phyloP scores from a whole-genome alignment of 139 green algal species.

The Choricystis sp. region DNA sequence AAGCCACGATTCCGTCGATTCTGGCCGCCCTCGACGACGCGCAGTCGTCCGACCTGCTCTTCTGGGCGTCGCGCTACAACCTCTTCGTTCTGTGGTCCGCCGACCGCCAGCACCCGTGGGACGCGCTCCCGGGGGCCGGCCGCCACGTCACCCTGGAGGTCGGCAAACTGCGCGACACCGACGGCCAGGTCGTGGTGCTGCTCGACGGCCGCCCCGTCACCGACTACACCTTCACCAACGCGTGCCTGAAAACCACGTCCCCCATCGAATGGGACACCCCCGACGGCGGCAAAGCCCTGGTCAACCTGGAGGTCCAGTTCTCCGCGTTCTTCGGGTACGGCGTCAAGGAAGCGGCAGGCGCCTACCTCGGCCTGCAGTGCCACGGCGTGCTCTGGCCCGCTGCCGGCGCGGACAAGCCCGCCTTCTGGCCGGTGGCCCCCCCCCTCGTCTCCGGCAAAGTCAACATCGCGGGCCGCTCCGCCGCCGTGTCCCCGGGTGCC shows the following conservation, averaged over 20 bases:
- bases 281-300: neutral
- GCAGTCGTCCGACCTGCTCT: constrained; percentile 1
- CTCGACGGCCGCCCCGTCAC: constrained; percentile 5
- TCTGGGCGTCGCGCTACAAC: constrained; percentile 6
- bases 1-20: neutral
- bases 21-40: constrained; percentile 2
- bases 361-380: constrained; percentile 6
- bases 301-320: constrained; percentile 3
- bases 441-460: constrained; percentile 6
- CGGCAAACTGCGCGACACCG: constrained; percentile 3
- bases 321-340: constrained; percentile 6
- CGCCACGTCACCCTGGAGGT: constrained; percentile 5
- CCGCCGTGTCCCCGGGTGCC: neutral
- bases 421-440: constrained; percentile 4
- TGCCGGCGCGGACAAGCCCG: neutral
- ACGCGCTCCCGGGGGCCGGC: neutral
- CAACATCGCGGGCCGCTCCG: constrained; percentile 4
- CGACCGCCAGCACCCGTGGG: constrained; percentile 5
- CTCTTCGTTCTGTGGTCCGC: constrained; percentile 8
- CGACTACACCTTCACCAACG: constrained; percentile 1
- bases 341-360: neutral
- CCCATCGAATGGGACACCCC: constrained; percentile 2
- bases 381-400: constrained; percentile 7
- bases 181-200: constrained; percentile 7
- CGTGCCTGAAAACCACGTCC: neutral